These are phyloP conservation scores for Penicillium diatomitis DNA, from an alignment of 495 filamentous ascomycete genomes.

Conservation along the genomic window DNA sequence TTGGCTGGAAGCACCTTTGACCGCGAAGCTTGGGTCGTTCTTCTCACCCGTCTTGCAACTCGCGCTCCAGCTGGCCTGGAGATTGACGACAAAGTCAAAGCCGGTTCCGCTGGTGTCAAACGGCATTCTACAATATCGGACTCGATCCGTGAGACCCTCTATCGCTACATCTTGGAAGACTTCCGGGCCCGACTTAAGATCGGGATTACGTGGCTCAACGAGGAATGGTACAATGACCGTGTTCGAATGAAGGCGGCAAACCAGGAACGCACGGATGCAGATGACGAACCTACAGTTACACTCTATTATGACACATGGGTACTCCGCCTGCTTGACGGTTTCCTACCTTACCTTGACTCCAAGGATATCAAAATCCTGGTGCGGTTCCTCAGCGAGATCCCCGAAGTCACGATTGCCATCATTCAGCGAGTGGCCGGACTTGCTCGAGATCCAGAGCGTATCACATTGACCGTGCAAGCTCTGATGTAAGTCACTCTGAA, in stretches of 20 bases:
- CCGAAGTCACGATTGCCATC: slow-evolving; percentile 60
- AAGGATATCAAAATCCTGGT: slow-evolving; percentile 77
- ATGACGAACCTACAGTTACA: slow-evolving; percentile 22
- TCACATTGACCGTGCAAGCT: slow-evolving; percentile 51
- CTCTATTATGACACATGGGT: slow-evolving; percentile 74
- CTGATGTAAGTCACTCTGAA: slow-evolving; percentile 41
- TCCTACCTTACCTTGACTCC: slow-evolving; percentile 75
- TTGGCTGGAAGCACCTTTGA: slow-evolving; percentile 80
- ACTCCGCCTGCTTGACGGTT: slow-evolving; percentile 72
- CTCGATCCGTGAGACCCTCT: slow-evolving; percentile 68
- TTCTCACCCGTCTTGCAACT: slow-evolving; percentile 80
- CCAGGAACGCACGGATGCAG: slow-evolving; percentile 26
- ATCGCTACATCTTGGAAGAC: slow-evolving; percentile 78
- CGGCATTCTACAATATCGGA: slow-evolving; percentile 43
- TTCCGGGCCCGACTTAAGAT: slow-evolving; percentile 80
- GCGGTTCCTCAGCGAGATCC: slow-evolving; percentile 85
- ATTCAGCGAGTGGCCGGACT: slow-evolving; percentile 68
- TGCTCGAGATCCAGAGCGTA: slow-evolving; percentile 79
- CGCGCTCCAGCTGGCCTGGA: slow-evolving; percentile 63
- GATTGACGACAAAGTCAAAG: slow-evolving; percentile 28
- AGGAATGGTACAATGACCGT: slow-evolving; percentile 96
- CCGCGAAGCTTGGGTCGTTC: slow-evolving; percentile 81
- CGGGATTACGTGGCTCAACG: slow-evolving; percentile 84
- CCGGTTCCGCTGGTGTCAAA: slow-evolving; percentile 4
- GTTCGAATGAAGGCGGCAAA: slow-evolving; percentile 43